phyloP scores from a whole-genome alignment of 2,329 filamentous ascomycete genomes.

The Fusarium palustre region DNA sequence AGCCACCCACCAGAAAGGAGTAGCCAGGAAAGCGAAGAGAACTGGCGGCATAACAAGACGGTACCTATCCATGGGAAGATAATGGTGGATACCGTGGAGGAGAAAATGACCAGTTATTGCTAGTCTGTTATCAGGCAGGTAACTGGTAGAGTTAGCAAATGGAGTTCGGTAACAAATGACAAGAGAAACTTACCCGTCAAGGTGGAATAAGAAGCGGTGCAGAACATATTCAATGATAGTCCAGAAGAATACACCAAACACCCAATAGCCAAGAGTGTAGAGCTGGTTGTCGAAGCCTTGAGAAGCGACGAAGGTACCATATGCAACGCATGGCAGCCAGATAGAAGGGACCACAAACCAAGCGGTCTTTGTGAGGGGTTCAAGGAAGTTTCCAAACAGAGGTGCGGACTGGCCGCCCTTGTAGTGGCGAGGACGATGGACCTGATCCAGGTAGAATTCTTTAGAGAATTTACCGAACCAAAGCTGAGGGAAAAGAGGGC shows the following conservation, averaged over 20 bases:
- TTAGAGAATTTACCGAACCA: constrained; percentile 91
- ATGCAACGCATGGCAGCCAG: constrained; percentile 85
- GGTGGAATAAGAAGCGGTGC: constrained; percentile 92
- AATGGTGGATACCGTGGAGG: constrained; percentile 97
- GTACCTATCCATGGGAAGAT: constrained; percentile 98
- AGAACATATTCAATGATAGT: constrained; percentile 88
- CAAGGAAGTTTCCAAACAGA: constrained; percentile 97
- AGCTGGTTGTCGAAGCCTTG: constrained; percentile 66
- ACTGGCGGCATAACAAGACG: constrained; percentile 96
- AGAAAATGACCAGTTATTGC: constrained; percentile 89
- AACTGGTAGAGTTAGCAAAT: constrained; percentile 64
- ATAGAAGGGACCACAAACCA: constrained; percentile 90
- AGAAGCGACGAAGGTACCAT: constrained; percentile 75
- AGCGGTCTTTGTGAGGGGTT: constrained; percentile 93
- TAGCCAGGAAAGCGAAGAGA: constrained; percentile 84
- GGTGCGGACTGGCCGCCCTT: constrained; percentile 92
- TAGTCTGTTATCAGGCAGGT: constrained; percentile 91
- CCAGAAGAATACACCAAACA: constrained; percentile 82
- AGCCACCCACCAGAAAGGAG: constrained; percentile 92
- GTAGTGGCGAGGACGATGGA: constrained; percentile 96
- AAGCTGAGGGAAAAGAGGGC: constrained; percentile 86
- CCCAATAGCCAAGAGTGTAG: constrained; percentile 70
- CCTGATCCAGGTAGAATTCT: constrained; percentile 96
- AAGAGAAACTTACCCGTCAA: constrained; percentile 78
- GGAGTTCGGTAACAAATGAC: background rate